Evolutionary conservation across 768 basidiomycete species (phyloP).

Genomic region (Piloderma croceum): DNA sequence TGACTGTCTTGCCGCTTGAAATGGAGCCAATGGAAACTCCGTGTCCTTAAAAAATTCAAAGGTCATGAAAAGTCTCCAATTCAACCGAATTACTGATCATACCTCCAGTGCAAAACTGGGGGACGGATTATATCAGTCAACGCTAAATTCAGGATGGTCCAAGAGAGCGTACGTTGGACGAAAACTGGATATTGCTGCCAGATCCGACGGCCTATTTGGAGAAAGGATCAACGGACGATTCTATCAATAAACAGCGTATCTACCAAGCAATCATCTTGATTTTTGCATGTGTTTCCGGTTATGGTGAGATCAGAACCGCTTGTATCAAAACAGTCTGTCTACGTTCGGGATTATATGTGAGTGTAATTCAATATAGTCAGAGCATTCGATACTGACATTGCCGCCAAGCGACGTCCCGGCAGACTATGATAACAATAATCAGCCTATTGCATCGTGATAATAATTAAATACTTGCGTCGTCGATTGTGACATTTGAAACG

Average conservation of each 20-base stretch:
- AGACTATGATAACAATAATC: slow-evolving; percentile 1
- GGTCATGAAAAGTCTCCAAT: slow-evolving; percentile 16
- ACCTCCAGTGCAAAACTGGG: background rate
- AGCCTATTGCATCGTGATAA: background rate
- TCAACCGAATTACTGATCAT: slow-evolving; percentile 16
- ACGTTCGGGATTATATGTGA: background rate
- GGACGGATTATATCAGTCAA: background rate
- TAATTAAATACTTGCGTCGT: slow-evolving; percentile 10
- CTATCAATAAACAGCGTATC: too few species aligned
- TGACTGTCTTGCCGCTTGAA: slow-evolving; percentile 6
- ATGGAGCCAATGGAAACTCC: slow-evolving; percentile 10
- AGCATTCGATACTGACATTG: slow-evolving; percentile 4
- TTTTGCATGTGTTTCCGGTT: slow-evolving; percentile 9
- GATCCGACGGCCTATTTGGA: slow-evolving; percentile 10
- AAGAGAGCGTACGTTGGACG: slow-evolving; percentile 8
- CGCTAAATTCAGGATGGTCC: background rate
- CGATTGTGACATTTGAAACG: slow-evolving; percentile 11
- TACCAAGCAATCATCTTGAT: slow-evolving; percentile 21
- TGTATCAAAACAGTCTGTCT: slow-evolving; percentile 20
- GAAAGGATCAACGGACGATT: too few species aligned
- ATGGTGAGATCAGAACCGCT: slow-evolving; percentile 14
- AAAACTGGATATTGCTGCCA: slow-evolving; percentile 16
- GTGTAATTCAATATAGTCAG: background rate
- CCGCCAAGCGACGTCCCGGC: slow-evolving; percentile 10
- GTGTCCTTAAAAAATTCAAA: slow-evolving; percentile 4